Percentiles rank a stretch among this genome's conserved stretches.
Conservation (phyloP, 768 basidiomycete species). For the Calvatia gigantea region DNA sequence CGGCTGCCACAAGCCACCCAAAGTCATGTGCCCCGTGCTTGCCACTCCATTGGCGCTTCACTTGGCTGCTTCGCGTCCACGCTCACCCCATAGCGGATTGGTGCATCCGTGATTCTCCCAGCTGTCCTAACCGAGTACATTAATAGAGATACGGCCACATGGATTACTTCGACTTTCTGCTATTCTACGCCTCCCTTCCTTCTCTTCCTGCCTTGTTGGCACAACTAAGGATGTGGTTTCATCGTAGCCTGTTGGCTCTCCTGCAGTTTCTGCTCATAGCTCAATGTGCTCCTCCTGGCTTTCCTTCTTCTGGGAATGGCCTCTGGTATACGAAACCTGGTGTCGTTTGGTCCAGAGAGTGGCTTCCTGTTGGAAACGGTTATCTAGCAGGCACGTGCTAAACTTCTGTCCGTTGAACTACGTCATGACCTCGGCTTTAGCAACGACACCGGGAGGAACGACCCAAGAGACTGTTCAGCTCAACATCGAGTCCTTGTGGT, state of each 20-base stretch:
- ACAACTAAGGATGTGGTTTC: constrained; percentile 21
- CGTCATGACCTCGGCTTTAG: constrained; percentile 27
- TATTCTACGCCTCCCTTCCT: constrained; percentile 3
- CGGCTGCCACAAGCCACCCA: not conserved
- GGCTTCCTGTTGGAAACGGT: constrained; percentile 73
- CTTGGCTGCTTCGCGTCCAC: not conserved
- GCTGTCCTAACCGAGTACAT: not conserved
- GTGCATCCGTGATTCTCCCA: constrained; percentile 2
- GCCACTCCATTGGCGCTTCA: not conserved
- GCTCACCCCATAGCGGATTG: not conserved
- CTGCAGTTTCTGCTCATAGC: constrained; percentile 16
- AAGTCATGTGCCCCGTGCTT: constrained; percentile 8
- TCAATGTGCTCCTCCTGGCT: constrained; percentile 34
- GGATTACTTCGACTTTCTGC: not conserved
- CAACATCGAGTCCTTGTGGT: constrained; percentile 77
- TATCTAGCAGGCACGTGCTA: constrained; percentile 52
- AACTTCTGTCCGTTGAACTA: not conserved
- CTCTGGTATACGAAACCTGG: constrained; percentile 64
- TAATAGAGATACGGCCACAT: constrained; percentile 2
- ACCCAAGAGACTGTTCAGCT: constrained; percentile 58
- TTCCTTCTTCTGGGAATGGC: constrained; percentile 71
- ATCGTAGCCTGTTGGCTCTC: constrained; percentile 21
- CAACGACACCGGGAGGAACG: constrained; percentile 64
- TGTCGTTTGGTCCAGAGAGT: constrained; percentile 53
- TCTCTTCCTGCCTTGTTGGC: constrained; percentile 5